phyloP scores from a whole-genome alignment of 306 rosid genomes.

The Mimosa pudica region DNA sequence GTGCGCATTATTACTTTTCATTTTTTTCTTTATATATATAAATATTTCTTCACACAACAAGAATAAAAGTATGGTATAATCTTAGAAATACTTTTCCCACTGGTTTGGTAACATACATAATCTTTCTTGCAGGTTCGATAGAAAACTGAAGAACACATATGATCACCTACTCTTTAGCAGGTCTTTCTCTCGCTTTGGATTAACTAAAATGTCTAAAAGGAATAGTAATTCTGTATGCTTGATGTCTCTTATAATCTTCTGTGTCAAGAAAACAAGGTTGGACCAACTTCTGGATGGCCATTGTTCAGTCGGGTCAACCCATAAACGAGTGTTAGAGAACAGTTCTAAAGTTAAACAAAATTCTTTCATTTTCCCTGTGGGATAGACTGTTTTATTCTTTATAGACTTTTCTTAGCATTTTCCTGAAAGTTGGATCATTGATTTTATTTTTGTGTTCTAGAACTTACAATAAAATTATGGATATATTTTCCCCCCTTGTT shows the following conservation, averaged over 20 bases:
- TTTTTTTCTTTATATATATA: conserved; percentile 12
- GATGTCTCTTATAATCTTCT: conserved; percentile 1
- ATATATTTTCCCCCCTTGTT: conserved; percentile 9
- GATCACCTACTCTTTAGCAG: conserved; percentile 98
- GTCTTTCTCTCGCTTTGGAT: conserved; percentile 50
- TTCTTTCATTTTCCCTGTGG: background rate
- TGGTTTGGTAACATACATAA: conserved; percentile 27
- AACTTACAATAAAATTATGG: conserved; percentile 4
- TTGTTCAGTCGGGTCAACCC: background rate
- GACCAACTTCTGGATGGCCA: background rate
- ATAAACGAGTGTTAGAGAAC: background rate
- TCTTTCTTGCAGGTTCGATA: conserved; percentile 81
- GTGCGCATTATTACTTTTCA: conserved; percentile 11
- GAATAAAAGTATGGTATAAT: conserved; percentile 12
- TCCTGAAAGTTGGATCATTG: conserved; percentile 8
- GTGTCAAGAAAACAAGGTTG: background rate
- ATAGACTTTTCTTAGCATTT: background rate
- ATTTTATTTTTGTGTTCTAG: background rate
- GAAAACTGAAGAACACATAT: conserved; percentile 92
- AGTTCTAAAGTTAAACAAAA: background rate
- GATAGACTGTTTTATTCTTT: background rate
- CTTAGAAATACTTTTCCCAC: conserved; percentile 26
- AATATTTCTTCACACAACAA: conserved; percentile 5
- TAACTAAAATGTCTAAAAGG: conserved; percentile 28
- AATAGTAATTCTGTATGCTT: conserved; percentile 24